phyloP scores from a whole-genome alignment of 768 basidiomycete genomes.

The Naganishia randhawae region DNA sequence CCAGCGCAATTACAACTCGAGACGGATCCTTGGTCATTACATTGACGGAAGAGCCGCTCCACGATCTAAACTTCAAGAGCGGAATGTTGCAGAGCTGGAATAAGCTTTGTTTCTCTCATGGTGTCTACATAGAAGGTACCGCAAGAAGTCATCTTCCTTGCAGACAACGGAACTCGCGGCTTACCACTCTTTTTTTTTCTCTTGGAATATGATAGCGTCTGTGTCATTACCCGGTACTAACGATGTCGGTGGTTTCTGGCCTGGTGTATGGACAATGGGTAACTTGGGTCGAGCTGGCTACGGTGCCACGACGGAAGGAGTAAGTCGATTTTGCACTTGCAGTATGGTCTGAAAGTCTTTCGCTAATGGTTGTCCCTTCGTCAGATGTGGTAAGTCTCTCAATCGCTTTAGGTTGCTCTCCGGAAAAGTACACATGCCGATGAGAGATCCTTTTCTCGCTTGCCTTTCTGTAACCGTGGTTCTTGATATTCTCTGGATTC shows the following conservation, averaged over 20 bases:
- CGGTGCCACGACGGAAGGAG: slow-evolving; percentile 28
- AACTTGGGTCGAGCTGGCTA: slow-evolving; percentile 50
- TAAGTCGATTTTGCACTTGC: neutral
- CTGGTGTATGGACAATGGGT: slow-evolving; percentile 80
- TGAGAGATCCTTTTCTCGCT: neutral
- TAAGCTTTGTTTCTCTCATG: slow-evolving; percentile 88
- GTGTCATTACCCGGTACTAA: slow-evolving; percentile 47
- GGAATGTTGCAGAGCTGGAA: slow-evolving; percentile 73
- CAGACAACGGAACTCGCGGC: neutral
- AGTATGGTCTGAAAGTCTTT: neutral
- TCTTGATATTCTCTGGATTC: neutral
- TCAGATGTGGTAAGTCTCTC: slow-evolving; percentile 14
- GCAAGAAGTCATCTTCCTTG: neutral
- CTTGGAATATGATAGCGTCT: slow-evolving; percentile 32
- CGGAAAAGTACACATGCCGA: neutral
- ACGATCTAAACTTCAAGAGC: slow-evolving; percentile 75
- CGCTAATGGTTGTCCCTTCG: neutral
- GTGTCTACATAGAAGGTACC: slow-evolving; percentile 63
- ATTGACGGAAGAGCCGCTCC: slow-evolving; percentile 63
- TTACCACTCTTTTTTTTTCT: neutral
- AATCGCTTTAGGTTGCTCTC: neutral
- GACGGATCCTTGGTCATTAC: slow-evolving; percentile 78
- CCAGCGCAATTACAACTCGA: slow-evolving; percentile 59
- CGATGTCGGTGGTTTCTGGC: slow-evolving; percentile 59
- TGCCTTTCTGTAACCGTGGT: neutral